Conservation (phyloP, 805 yeast species). For the Wickerhamiella allomyrinae region DNA sequence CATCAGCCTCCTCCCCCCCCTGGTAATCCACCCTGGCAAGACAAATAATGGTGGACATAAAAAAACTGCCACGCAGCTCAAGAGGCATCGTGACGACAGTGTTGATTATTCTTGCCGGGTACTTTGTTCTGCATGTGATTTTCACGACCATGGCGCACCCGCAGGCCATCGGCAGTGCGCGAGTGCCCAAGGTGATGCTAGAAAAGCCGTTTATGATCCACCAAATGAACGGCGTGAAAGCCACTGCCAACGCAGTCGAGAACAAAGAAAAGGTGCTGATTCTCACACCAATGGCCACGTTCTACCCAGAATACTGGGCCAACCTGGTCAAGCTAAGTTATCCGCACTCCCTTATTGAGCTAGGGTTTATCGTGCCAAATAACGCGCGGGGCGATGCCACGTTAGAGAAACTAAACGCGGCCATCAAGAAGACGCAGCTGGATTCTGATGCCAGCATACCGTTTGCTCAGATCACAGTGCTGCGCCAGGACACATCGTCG, state of each 20-base stretch:
- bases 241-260: constrained; percentile 55
- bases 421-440: constrained; percentile 53
- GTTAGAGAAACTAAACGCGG: constrained; percentile 53
- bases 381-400: constrained; percentile 70
- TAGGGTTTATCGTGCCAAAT: constrained; percentile 87
- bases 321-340: constrained; percentile 62
- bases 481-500: constrained; percentile 76
- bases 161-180: constrained; percentile 14
- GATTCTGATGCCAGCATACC: constrained; percentile 45
- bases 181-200: constrained; percentile 16
- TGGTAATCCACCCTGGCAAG: background rate
- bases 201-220: constrained; percentile 18
- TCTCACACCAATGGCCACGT: constrained; percentile 80
- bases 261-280: constrained; percentile 75
- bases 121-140: constrained; percentile 9
- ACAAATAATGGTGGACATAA: background rate
- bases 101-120: constrained; percentile 3
- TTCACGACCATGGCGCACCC: constrained; percentile 11
- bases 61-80: background rate
- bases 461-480: constrained; percentile 70
- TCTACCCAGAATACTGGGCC: constrained; percentile 77
- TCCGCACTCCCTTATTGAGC: constrained; percentile 70
- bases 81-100: background rate
- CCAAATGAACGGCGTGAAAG: constrained; percentile 58
- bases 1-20: too few relatives aligned